Evolutionary conservation across 2,329 filamentous ascomycete genomes (phyloP).

Genomic region (Neopestalotiopsis sp.): DNA sequence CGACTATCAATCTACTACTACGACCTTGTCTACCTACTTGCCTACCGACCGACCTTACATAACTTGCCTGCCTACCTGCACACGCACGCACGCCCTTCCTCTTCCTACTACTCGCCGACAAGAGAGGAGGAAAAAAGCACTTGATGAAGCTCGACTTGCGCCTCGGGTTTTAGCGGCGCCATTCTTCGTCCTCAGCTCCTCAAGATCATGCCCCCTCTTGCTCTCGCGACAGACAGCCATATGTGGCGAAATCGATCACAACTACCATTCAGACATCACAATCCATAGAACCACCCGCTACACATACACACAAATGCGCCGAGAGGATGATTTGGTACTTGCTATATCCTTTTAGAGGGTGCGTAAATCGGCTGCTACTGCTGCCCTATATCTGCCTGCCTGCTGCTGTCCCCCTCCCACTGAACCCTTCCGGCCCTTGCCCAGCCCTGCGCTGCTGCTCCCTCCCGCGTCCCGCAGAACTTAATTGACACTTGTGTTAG

Average conservation of each 20-base stretch:
- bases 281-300: not conserved
- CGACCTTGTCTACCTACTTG: no score
- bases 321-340: constrained; percentile 75
- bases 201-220: constrained; percentile 17
- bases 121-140: not conserved
- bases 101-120: not conserved
- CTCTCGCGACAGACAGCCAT: constrained; percentile 15
- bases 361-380: constrained; percentile 40
- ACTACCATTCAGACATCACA: constrained; percentile 1
- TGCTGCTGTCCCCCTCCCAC: constrained; percentile 5
- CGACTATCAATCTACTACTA: not conserved
- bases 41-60: not conserved
- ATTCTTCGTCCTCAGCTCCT: not conserved
- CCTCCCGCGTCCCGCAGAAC: constrained; percentile 17
- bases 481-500: constrained; percentile 43
- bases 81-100: not conserved
- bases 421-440: not conserved
- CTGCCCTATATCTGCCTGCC: not conserved
- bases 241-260: constrained; percentile 11
- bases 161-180: constrained; percentile 9
- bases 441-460: not conserved
- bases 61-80: not conserved
- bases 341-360: constrained; percentile 79
- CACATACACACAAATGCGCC: constrained; percentile 19
- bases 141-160: constrained; percentile 16